A percentile compares a stretch with the other conserved stretches of the same genome.
phyloP scores from a whole-genome alignment of 768 basidiomycete genomes.

The Galerina sulciceps region DNA sequence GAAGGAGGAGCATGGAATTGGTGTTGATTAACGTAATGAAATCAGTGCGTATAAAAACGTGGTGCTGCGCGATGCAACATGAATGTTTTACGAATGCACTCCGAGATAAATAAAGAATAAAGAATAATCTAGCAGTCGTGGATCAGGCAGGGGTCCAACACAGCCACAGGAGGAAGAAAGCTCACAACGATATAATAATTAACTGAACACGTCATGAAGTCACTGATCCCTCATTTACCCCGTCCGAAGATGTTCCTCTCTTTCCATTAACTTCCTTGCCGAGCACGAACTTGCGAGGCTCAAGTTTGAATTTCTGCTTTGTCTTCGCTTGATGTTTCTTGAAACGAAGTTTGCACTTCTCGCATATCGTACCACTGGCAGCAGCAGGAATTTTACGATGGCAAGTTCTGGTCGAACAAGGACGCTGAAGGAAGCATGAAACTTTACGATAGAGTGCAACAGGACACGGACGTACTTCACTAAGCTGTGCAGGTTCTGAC shows the following conservation, averaged over 20 bases:
- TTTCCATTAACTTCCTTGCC: neutral
- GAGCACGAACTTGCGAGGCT: conserved; percentile 35
- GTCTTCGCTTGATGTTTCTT: conserved; percentile 49
- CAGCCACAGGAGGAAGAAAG: neutral
- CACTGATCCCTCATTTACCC: too few relatives aligned
- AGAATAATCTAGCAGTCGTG: neutral
- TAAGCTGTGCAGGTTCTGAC: neutral
- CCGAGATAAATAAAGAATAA: neutral
- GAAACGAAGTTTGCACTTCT: conserved; percentile 45
- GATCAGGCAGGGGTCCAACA: neutral
- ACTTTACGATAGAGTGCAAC: neutral
- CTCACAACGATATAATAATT: neutral
- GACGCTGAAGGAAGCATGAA: conserved; percentile 17
- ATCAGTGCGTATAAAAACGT: neutral
- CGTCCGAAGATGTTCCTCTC: too few relatives aligned
- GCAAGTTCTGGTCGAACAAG: conserved; percentile 42
- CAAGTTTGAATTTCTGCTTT: conserved; percentile 49
- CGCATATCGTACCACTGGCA: conserved; percentile 39
- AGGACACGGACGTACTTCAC: neutral
- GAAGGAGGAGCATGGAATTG: conserved; percentile 1
- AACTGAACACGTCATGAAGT: too few relatives aligned
- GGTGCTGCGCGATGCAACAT: neutral
- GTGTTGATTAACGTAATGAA: neutral
- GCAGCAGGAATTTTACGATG: conserved; percentile 34
- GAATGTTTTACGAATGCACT: neutral